These are phyloP conservation scores for Chalciporus piperatus DNA, from an alignment of 768 basidiomycete species.

Conservation along the genomic window DNA sequence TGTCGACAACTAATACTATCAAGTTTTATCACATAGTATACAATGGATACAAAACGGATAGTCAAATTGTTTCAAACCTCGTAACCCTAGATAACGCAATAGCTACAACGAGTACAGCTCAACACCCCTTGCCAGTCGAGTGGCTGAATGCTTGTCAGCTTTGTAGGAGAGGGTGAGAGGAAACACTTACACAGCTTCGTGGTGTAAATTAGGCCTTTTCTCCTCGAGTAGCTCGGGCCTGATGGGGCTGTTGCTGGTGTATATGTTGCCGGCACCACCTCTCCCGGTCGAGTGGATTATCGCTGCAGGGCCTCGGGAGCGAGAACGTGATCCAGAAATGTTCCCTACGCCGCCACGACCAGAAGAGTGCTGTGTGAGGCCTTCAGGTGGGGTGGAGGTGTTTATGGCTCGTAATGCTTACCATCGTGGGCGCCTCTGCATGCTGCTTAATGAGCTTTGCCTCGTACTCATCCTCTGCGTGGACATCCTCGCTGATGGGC, in stretches of 20 bases:
- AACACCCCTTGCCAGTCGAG: slow-evolving; percentile 61
- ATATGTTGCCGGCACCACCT: slow-evolving; percentile 63
- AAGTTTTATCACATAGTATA: too few species aligned
- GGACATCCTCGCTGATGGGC: slow-evolving; percentile 26
- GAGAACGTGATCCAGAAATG: slow-evolving; percentile 50
- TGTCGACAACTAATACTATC: too few species aligned
- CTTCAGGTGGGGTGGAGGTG: background rate
- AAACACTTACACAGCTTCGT: slow-evolving; percentile 41
- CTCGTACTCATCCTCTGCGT: slow-evolving; percentile 22
- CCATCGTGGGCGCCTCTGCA: slow-evolving; percentile 31
- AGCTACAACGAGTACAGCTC: too few species aligned
- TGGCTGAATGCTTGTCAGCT: slow-evolving; percentile 40
- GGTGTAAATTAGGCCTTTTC: slow-evolving; percentile 27
- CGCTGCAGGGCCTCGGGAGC: slow-evolving; percentile 37
- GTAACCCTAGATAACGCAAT: too few species aligned
- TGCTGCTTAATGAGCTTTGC: slow-evolving; percentile 23
- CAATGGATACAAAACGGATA: too few species aligned
- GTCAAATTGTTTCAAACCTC: too few species aligned
- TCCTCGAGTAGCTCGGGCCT: slow-evolving; percentile 31
- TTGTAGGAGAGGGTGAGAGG: background rate
- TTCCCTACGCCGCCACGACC: slow-evolving; percentile 70
- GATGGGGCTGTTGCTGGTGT: slow-evolving; percentile 24
- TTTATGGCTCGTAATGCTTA: slow-evolving; percentile 22
- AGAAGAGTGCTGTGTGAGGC: slow-evolving; percentile 44
- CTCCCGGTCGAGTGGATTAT: slow-evolving; percentile 53